phyloP scores from a whole-genome alignment of 176 grass and related monocot genomes.

The Zoysia pacifica region DNA sequence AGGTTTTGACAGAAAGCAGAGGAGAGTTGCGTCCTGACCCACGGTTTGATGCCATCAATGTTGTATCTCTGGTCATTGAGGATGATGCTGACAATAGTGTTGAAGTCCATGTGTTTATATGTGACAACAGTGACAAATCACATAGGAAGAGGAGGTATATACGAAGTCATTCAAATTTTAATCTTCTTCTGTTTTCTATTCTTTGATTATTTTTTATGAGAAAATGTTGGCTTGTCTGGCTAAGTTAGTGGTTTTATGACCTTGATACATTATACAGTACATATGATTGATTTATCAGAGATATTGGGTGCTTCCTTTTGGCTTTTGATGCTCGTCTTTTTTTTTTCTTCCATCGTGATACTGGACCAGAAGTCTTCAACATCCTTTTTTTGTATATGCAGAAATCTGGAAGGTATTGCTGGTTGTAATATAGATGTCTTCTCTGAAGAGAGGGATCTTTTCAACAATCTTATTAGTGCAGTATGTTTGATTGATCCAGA shows the following conservation, averaged over 20 bases:
- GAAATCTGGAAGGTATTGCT: slow-evolving; percentile 71
- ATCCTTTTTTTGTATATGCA: slow-evolving; percentile 42
- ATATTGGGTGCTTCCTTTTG: slow-evolving; percentile 11
- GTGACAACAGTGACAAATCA: slow-evolving; percentile 49
- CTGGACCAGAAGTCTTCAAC: slow-evolving; percentile 21
- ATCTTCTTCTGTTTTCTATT: slow-evolving; percentile 7
- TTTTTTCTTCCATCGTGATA: slow-evolving; percentile 7
- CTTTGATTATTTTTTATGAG: background rate
- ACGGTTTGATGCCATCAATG: slow-evolving; percentile 81
- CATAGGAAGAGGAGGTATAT: slow-evolving; percentile 55
- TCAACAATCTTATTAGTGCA: slow-evolving; percentile 67
- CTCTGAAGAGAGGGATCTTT: slow-evolving; percentile 71
- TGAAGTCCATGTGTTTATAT: slow-evolving; percentile 64
- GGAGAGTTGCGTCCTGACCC: slow-evolving; percentile 79
- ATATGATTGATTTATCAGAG: slow-evolving; percentile 10
- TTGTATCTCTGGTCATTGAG: slow-evolving; percentile 67
- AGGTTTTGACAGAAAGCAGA: slow-evolving; percentile 86
- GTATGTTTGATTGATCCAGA: slow-evolving; percentile 86
- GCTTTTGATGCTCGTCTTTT: slow-evolving; percentile 12
- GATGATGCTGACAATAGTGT: slow-evolving; percentile 55
- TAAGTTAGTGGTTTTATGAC: slow-evolving; percentile 22
- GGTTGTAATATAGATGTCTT: slow-evolving; percentile 51
- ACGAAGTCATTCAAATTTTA: slow-evolving; percentile 26
- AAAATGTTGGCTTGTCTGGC: slow-evolving; percentile 26
- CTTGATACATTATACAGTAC: background rate